These are phyloP conservation scores for Ambrosia artemisiifolia DNA, from an alignment of 129 eudicot genomes.

Conservation along the genomic window DNA sequence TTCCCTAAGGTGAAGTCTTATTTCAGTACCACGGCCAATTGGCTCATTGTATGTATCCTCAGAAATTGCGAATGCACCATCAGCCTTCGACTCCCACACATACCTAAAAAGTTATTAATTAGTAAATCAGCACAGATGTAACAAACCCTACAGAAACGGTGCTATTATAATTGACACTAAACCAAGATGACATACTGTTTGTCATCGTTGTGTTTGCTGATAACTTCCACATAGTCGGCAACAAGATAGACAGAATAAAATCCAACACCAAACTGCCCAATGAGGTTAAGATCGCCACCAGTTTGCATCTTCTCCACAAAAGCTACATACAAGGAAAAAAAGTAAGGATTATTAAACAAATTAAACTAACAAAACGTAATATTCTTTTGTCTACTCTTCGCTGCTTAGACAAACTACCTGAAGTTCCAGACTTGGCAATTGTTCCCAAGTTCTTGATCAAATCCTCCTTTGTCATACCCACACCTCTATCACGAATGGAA, in stretches of 20 bases:
- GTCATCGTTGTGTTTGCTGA: conserved; percentile 96
- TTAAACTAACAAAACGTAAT: not conserved
- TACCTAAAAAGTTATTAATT: conserved; percentile 45
- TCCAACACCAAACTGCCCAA: conserved; percentile 99
- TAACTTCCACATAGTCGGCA: conserved; percentile 97
- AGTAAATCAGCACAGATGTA: not conserved
- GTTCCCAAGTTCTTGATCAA: conserved; percentile 94
- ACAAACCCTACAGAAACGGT: not conserved
- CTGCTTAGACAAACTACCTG: conserved; percentile 52
- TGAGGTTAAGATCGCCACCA: conserved; percentile 93
- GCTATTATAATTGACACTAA: conserved; percentile 7
- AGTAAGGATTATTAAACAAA: not conserved
- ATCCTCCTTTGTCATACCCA: conserved; percentile 99
- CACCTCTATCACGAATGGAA: conserved; percentile 93
- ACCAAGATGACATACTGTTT: conserved; percentile 60
- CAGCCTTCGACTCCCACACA: conserved; percentile 99
- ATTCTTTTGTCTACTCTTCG: not conserved
- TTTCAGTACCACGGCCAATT: conserved; percentile 98
- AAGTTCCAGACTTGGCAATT: conserved; percentile 97
- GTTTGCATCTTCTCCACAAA: conserved; percentile 99
- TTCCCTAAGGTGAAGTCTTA: conserved; percentile 88
- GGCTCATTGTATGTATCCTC: conserved; percentile 95
- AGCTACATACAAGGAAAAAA: conserved; percentile 42
- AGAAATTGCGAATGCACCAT: conserved; percentile 94
- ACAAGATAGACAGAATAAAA: conserved; percentile 98